These are phyloP conservation scores for Trichoderma arundinaceum DNA, from an alignment of 2,329 filamentous ascomycete species.

Conservation along the genomic window DNA sequence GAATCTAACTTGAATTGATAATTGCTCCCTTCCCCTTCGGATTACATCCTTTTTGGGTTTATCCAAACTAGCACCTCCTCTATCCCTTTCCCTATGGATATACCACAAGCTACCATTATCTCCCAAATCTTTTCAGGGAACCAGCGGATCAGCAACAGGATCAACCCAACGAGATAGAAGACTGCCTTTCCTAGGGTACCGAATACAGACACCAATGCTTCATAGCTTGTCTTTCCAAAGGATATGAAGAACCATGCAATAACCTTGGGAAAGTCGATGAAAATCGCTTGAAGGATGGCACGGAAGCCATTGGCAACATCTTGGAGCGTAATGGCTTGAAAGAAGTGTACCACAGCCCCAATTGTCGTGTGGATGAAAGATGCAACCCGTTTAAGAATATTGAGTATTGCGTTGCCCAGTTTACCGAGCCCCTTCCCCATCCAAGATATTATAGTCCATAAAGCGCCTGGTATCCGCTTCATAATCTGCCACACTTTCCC, in stretches of 20 bases:
- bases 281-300: slow-evolving; percentile 41
- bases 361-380: slow-evolving; percentile 47
- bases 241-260: slow-evolving; percentile 38
- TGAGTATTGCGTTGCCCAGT: slow-evolving; percentile 37
- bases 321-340: slow-evolving; percentile 45
- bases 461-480: slow-evolving; percentile 38
- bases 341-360: slow-evolving; percentile 44
- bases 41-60: slow-evolving; percentile 18
- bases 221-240: slow-evolving; percentile 38
- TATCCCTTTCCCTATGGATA: slow-evolving; percentile 41
- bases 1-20: not conserved
- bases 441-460: slow-evolving; percentile 41
- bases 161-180: slow-evolving; percentile 36
- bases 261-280: slow-evolving; percentile 41
- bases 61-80: slow-evolving; percentile 43
- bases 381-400: slow-evolving; percentile 39
- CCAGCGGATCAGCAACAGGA: slow-evolving; percentile 44
- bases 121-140: slow-evolving; percentile 44
- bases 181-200: slow-evolving; percentile 41
- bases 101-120: slow-evolving; percentile 42
- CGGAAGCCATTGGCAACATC: slow-evolving; percentile 49
- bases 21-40: not conserved
- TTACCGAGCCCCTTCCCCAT: slow-evolving; percentile 40
- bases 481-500: slow-evolving; percentile 33
- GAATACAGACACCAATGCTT: slow-evolving; percentile 42